A percentile compares a stretch with the other conserved stretches of the same genome.
These are phyloP conservation scores for Eucalyptus dawsonii DNA, from an alignment of 345 rosid species.

Conservation along the genomic window DNA sequence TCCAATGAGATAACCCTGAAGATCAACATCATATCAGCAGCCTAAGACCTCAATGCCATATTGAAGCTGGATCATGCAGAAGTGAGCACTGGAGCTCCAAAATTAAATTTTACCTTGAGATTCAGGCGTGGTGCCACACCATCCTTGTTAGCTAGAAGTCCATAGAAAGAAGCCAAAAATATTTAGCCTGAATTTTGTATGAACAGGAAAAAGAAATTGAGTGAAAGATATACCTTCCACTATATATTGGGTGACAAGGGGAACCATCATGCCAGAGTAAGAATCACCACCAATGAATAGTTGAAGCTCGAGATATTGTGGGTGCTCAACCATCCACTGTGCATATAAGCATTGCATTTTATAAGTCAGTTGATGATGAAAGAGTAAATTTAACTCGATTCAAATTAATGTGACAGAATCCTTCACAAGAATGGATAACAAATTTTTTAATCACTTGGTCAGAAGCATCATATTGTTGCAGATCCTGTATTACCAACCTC, in stretches of 20 bases:
- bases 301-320: conserved; percentile 5
- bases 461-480: background rate
- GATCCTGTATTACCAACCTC: background rate
- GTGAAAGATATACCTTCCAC: conserved; percentile 5
- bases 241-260: conserved; percentile 4
- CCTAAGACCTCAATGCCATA: background rate
- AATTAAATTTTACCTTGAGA: conserved; percentile 4
- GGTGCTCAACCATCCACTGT: conserved; percentile 22
- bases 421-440: background rate
- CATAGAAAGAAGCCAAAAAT: background rate
- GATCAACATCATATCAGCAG: background rate
- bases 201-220: background rate
- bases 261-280: conserved; percentile 16
- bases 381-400: background rate
- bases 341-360: background rate
- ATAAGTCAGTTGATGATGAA: background rate
- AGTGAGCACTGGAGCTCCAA: background rate
- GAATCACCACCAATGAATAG: conserved; percentile 24
- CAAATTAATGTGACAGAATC: background rate
- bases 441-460: background rate
- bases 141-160: conserved; percentile 2
- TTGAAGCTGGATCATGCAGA: background rate
- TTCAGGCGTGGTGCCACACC: background rate
- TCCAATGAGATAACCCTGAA: conserved; percentile 12
- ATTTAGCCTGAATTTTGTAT: background rate